These are phyloP conservation scores for Debaryomycetaceae sp. DNA, from an alignment of 1,139 yeast genomes.

Conservation along the genomic window DNA sequence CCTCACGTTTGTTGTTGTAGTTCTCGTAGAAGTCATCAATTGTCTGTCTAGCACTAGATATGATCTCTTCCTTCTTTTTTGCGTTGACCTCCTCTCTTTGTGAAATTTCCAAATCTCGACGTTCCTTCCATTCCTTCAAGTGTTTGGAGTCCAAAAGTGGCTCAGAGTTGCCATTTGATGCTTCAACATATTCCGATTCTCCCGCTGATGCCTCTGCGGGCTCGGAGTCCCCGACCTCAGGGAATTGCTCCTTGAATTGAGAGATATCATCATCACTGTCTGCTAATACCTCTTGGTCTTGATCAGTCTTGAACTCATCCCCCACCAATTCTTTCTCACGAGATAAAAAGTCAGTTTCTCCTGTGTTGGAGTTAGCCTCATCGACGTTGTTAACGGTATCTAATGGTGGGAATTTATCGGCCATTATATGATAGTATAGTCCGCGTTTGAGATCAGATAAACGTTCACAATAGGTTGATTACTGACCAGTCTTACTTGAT, in stretches of 20 bases:
- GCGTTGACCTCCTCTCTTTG: slow-evolving; percentile 76
- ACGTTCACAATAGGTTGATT: not conserved
- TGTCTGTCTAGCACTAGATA: slow-evolving; percentile 77
- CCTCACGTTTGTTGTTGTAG: slow-evolving; percentile 83
- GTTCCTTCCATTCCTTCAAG: slow-evolving; percentile 77
- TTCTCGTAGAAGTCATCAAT: slow-evolving; percentile 93
- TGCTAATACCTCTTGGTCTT: slow-evolving; percentile 52
- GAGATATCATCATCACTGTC: slow-evolving; percentile 60
- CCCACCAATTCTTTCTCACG: slow-evolving; percentile 87
- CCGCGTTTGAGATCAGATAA: not conserved
- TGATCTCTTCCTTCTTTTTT: slow-evolving; percentile 63
- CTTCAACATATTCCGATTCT: slow-evolving; percentile 28
- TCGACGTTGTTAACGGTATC: slow-evolving; percentile 44
- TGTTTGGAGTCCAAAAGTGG: slow-evolving; percentile 47
- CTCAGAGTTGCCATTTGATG: slow-evolving; percentile 9
- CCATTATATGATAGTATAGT: too few species aligned
- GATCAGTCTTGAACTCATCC: slow-evolving; percentile 72
- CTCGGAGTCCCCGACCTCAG: slow-evolving; percentile 47
- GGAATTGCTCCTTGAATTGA: slow-evolving; percentile 66
- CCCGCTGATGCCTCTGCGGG: slow-evolving; percentile 10
- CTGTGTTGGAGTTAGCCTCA: slow-evolving; percentile 23
- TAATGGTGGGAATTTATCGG: slow-evolving; percentile 84
- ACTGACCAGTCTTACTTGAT: not conserved
- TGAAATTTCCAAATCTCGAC: slow-evolving; percentile 76
- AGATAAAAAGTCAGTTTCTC: slow-evolving; percentile 63